Percentiles rank a stretch among this genome's conserved stretches.
Evolutionary conservation across 768 basidiomycete species (phyloP).

Genomic region (Sistotremastrum niveocremeum): DNA sequence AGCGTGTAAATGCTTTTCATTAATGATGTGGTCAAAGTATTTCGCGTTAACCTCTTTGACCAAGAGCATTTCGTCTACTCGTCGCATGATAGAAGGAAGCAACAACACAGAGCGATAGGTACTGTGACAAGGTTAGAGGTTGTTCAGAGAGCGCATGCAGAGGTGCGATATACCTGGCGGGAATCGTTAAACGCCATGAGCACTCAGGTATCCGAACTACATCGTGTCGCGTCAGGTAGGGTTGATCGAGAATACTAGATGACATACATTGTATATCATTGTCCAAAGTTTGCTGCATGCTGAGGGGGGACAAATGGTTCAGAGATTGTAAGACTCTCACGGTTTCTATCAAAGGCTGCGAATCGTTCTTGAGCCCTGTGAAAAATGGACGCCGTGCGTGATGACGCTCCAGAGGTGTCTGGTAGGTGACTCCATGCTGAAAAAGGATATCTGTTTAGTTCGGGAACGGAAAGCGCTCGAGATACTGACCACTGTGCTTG

Average conservation of each 20-base stretch:
- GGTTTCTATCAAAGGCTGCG: constrained; percentile 66
- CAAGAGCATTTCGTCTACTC: constrained; percentile 62
- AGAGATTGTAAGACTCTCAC: constrained; percentile 31
- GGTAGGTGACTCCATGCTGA: constrained; percentile 50
- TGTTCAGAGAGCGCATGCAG: background rate
- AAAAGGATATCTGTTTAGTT: background rate
- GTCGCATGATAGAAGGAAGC: constrained; percentile 59
- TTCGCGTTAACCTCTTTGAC: constrained; percentile 66
- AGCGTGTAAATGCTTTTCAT: constrained; percentile 43
- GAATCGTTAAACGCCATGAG: constrained; percentile 34
- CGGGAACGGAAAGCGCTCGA: background rate
- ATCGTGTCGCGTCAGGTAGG: background rate
- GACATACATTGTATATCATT: too few species aligned
- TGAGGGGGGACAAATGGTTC: constrained; percentile 32
- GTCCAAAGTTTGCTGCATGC: background rate
- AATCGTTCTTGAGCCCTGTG: constrained; percentile 41
- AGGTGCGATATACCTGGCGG: constrained; percentile 42
- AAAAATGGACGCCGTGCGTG: constrained; percentile 48
- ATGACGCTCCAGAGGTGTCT: constrained; percentile 54
- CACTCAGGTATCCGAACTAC: background rate
- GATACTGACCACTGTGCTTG: constrained; percentile 43
- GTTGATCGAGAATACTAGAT: background rate
- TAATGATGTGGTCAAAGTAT: constrained; percentile 48
- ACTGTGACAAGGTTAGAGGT: constrained; percentile 21
- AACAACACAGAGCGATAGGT: constrained; percentile 54